Evolutionary conservation across 345 rosid genomes (phyloP), one percentile per base, ranked within the genome.

Genomic region (Citrus inodora): DNA sequence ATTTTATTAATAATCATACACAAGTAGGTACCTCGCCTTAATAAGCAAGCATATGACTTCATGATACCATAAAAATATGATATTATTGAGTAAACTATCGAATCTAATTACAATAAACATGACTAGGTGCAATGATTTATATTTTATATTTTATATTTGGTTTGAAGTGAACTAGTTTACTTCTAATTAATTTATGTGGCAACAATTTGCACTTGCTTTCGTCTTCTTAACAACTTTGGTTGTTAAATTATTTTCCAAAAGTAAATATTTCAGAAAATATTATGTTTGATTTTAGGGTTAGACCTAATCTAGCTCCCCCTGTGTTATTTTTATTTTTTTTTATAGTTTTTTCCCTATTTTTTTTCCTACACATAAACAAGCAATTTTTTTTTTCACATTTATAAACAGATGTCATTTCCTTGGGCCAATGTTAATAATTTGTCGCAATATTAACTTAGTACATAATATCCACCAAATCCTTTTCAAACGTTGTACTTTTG

Each of bases 131-230:
- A 64, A 32, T 63, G 46, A 6, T 64, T 46, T 22, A 55, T 19
- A 74, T 59, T 24, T 46, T 22, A 55, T 19, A 74, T 59, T 24
- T 58, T 9, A 58, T 71, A 8, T 27, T 28, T 51, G 11, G 24
- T 28, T 48, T 53, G 1, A 28, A 17, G 13, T 3, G 4, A 21
- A n/a, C 58, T 7, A 4, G 4, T 27, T 51, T 55, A 56, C 10
- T 0, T 30, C 27, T 61, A 59, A 62, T 67, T 68, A 59, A 70
- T 67, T 59, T 62, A 80, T 64, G 80, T 76, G 61, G 83, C 76
- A 63, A 70, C 51, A 46, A 28, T 48, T 42, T n/a, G 17, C 9
- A 4, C 5, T 38, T 63, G 71, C 51, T 48, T 46, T 53, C 62
- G 9, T 51, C 76, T 64, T 70, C 28, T 58, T 65, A 67, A 25